Conservation (phyloP, 2,329 filamentous ascomycete species). For the Penicillium sumatraense region DNA sequence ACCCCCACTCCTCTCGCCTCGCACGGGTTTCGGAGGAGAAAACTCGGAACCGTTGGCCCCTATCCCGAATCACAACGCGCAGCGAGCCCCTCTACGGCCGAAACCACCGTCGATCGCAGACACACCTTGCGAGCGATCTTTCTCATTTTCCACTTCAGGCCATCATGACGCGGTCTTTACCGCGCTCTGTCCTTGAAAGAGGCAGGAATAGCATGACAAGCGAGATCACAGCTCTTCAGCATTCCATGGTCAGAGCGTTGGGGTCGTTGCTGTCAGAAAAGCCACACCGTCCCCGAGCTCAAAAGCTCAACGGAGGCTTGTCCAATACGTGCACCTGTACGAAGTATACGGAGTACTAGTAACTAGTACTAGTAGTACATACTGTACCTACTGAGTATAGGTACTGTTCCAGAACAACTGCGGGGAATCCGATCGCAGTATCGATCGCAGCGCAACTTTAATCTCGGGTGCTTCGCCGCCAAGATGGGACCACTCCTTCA, state of each 20-base stretch:
- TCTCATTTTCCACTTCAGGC: constrained; percentile 3
- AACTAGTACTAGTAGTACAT: no score
- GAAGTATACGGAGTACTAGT: background rate
- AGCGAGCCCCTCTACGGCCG: constrained; percentile 20
- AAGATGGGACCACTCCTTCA: constrained; percentile 15
- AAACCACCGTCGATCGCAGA: constrained; percentile 21
- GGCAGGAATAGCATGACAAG: background rate
- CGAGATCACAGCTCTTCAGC: background rate
- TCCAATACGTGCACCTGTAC: no score
- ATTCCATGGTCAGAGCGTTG: constrained; percentile 2
- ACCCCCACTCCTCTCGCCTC: constrained; percentile 3
- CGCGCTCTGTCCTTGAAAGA: background rate
- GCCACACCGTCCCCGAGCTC: constrained; percentile 1
- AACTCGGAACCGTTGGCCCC: constrained; percentile 28
- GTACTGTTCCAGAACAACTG: constrained; percentile 10
- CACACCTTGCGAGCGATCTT: constrained; percentile 5
- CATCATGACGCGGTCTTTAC: constrained; percentile 10
- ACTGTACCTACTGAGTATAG: background rate
- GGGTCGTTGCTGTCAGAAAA: background rate
- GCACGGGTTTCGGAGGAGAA: constrained; percentile 26
- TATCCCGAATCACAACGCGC: constrained; percentile 26
- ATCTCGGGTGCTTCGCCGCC: constrained; percentile 16
- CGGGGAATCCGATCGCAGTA: constrained; percentile 20
- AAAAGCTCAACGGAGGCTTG: background rate
- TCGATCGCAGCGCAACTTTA: constrained; percentile 25